Evolutionary conservation across 139 green algal genomes (phyloP).

Genomic region (Tetraselmis striata): DNA sequence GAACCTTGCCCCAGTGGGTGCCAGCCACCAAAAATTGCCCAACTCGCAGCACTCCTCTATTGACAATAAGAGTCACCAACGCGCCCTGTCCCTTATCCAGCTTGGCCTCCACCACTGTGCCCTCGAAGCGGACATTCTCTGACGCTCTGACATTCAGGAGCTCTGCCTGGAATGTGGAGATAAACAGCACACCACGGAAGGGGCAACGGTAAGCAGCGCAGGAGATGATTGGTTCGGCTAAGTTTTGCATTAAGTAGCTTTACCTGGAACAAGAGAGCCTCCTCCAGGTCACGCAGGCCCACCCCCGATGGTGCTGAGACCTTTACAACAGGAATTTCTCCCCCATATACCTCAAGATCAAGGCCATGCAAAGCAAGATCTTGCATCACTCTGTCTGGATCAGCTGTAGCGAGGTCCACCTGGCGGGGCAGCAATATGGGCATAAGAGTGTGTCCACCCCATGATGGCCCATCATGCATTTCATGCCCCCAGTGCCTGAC

Average conservation of each 20-base stretch:
- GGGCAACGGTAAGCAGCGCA: background rate
- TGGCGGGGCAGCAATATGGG: background rate
- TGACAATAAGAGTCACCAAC: constrained; percentile 70
- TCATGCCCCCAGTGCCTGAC: background rate
- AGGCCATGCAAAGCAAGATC: constrained; percentile 68
- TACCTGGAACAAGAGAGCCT: constrained; percentile 79
- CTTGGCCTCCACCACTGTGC: constrained; percentile 76
- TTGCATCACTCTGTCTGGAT: constrained; percentile 37
- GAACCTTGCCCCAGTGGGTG: constrained; percentile 63
- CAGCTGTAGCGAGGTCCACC: background rate
- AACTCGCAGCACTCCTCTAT: constrained; percentile 46
- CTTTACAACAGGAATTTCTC: constrained; percentile 56
- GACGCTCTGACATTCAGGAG: background rate
- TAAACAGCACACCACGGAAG: background rate
- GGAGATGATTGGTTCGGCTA: no score
- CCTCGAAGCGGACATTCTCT: constrained; percentile 16
- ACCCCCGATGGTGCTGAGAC: constrained; percentile 41
- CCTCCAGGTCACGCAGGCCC: constrained; percentile 75
- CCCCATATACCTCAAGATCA: constrained; percentile 80
- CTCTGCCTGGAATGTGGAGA: background rate
- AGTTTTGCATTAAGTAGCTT: no score
- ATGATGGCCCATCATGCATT: no score
- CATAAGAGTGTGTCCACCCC: background rate
- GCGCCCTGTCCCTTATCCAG: constrained; percentile 71
- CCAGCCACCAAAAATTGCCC: constrained; percentile 78